A percentile compares a stretch with the other conserved stretches of the same genome.
Evolutionary conservation across 2,329 filamentous ascomycete species (phyloP).

Genomic region (Coniochaeta hoffmannii): DNA sequence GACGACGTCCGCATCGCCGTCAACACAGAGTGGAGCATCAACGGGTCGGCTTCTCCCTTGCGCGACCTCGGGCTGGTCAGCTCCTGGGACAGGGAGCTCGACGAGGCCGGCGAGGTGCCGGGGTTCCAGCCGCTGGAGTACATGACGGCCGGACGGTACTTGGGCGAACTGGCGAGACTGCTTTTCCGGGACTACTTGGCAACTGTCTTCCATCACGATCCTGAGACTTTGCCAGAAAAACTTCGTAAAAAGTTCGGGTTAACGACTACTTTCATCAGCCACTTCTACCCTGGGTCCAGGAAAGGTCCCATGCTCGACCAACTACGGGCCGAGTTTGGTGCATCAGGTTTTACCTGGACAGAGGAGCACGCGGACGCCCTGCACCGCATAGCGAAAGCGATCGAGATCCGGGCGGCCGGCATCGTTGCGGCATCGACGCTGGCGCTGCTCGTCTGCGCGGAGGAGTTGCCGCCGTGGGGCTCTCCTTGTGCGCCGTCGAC

Average conservation of each 20-base stretch:
- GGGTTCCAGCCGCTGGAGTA: slow-evolving; percentile 81
- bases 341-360: slow-evolving; percentile 52
- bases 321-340: slow-evolving; percentile 47
- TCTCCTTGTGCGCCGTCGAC: slow-evolving; percentile 6
- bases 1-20: slow-evolving; percentile 62
- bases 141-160: slow-evolving; percentile 72
- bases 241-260: slow-evolving; percentile 54
- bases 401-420: slow-evolving; percentile 65
- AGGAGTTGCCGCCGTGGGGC: slow-evolving; percentile 45
- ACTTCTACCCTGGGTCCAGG: slow-evolving; percentile 50
- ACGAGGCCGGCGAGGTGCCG: slow-evolving; percentile 58
- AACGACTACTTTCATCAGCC: slow-evolving; percentile 66
- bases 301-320: slow-evolving; percentile 33
- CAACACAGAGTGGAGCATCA: slow-evolving; percentile 81
- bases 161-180: slow-evolving; percentile 68
- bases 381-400: slow-evolving; percentile 59
- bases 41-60: slow-evolving; percentile 63
- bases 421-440: slow-evolving; percentile 67
- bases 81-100: slow-evolving; percentile 62
- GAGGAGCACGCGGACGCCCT: slow-evolving; percentile 49
- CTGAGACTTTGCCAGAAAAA: slow-evolving; percentile 42
- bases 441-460: slow-evolving; percentile 60
- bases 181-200: slow-evolving; percentile 60
- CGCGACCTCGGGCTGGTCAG: slow-evolving; percentile 57
- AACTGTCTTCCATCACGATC: slow-evolving; percentile 28